Evolutionary conservation across 2,329 filamentous ascomycete species (phyloP).

Genomic region (Pestalotiopsis sp.): DNA sequence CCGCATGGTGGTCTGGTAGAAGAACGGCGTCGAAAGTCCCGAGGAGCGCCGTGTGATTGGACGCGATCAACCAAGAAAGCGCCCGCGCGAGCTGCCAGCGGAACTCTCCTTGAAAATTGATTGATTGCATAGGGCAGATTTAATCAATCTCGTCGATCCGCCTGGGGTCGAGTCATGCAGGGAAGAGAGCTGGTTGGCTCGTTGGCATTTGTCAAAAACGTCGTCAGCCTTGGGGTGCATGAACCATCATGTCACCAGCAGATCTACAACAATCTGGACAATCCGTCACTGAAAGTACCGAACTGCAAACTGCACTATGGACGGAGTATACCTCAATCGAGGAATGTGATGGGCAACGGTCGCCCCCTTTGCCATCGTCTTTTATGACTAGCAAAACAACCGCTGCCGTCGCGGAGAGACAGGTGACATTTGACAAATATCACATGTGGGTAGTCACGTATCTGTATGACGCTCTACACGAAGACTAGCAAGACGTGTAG

Average conservation of each 20-base stretch:
- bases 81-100: not conserved
- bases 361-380: not conserved
- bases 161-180: not conserved
- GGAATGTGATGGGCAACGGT: not conserved
- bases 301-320: not conserved
- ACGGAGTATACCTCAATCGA: not conserved
- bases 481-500: not conserved
- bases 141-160: not conserved
- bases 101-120: not conserved
- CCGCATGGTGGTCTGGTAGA: not conserved
- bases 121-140: not conserved
- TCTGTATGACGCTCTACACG: not conserved
- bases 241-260: not conserved
- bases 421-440: not conserved
- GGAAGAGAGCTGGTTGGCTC: not conserved
- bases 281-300: not conserved
- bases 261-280: not conserved
- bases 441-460: too few relatives aligned
- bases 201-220: not conserved
- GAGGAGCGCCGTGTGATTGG: not conserved
- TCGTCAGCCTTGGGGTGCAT: not conserved
- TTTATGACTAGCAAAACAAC: not conserved
- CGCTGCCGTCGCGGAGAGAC: not conserved
- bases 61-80: not conserved
- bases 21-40: not conserved